Evolutionary conservation across 2,329 filamentous ascomycete genomes (phyloP), one percentile per base, ranked within the genome.

Genomic region (Botrytis fragariae): DNA sequence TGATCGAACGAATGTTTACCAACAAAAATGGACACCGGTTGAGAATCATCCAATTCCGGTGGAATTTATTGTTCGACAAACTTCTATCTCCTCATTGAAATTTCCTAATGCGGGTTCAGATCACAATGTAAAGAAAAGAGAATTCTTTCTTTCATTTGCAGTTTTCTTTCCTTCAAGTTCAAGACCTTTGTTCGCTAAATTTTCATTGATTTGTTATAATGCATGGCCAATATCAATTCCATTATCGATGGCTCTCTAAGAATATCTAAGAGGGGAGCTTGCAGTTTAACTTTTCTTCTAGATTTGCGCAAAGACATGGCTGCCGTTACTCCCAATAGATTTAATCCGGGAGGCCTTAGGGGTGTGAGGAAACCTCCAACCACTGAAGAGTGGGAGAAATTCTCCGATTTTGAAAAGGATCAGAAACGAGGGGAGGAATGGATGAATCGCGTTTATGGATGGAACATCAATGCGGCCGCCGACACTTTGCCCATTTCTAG

Each of bases 401-500:
- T 54, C 8, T 29, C 45, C 4, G 45, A 67, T 39, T 25, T 1
- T n/a, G 45, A 37, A 39, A 51, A 39, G 4, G 64, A 67, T 67
- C 22, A 22, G 5, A 37, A 39, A 29, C 8, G 64, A 39, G 45
- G 45, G 20, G 32, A 67, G 22, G 45, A 67, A 67, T 67, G 45
- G 64, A 51, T 54, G 22, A 67, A 29, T 1, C 64, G 64, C 39
- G 8, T n/a, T 32, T 51, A 67, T n/a, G 32, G 32, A 6, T 67
- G 63, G 63, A 5, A 37, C n/a, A 8, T 51, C 18, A 67, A 67
- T 51, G 44, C 6, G 1, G 48, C 3, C 12, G 25, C 25, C 14
- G 4, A n/a, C 2, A 3, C 2, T 10, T 1, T 18, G 3, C 5
- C 29, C 3, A 4, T 1, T 1, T 18, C 6, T n/a, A n/a, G 12